Evolutionary conservation across 495 filamentous ascomycete genomes (phyloP).

Genomic region (Neurospora sp.): DNA sequence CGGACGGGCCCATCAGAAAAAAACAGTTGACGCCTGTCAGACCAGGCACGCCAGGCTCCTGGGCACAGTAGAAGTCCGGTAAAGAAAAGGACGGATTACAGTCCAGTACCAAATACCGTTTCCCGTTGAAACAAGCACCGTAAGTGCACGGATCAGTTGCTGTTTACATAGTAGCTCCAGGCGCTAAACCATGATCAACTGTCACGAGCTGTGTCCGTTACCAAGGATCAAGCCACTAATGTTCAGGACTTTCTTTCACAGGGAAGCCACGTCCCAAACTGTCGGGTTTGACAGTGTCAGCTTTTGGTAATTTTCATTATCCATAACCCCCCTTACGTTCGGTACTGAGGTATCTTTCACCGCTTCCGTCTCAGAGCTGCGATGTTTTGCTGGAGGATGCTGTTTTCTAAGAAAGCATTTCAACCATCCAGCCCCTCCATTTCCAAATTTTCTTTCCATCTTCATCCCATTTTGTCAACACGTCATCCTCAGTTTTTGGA

Average conservation of each 20-base stretch:
- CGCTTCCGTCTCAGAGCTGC: not conserved
- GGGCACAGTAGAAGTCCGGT: not conserved
- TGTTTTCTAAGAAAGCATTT: not conserved
- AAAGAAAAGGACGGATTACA: not conserved
- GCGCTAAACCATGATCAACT: not conserved
- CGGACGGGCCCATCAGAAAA: not conserved
- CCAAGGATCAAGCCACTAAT: not conserved
- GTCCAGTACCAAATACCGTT: not conserved
- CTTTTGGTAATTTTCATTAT: constrained; percentile 1
- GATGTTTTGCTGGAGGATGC: not conserved
- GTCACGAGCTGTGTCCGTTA: not conserved
- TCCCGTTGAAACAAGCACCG: not conserved
- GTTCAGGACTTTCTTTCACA: not conserved
- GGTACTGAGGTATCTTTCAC: not conserved
- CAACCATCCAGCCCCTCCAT: not conserved
- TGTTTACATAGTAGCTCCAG: not conserved
- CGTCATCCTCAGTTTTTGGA: not conserved
- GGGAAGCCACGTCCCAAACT: constrained; percentile 15
- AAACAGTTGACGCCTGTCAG: not conserved
- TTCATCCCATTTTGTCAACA: not conserved
- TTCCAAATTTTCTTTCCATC: not conserved
- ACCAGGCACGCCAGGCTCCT: not conserved
- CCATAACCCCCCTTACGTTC: not conserved
- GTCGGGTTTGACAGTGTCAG: constrained; percentile 19
- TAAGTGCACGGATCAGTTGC: not conserved